phyloP scores from a whole-genome alignment of 202 grass and related monocot species.

The Saccharum hybrid region DNA sequence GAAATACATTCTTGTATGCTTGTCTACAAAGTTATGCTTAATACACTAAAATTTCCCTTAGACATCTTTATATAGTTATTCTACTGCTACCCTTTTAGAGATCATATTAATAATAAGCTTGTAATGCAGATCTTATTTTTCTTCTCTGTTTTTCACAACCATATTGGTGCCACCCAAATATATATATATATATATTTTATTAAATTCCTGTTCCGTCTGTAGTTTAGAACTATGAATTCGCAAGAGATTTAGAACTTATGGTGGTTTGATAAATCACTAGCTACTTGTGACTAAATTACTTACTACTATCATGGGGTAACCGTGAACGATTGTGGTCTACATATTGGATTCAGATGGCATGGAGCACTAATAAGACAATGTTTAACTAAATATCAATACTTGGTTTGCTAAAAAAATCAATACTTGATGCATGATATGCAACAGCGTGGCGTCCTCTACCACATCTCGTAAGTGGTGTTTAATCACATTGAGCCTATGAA shows the following conservation, averaged over 20 bases:
- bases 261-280: constrained; percentile 37
- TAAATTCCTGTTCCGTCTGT: constrained; percentile 32
- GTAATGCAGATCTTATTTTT: constrained; percentile 28
- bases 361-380: neutral
- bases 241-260: constrained; percentile 17
- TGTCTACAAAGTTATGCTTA: constrained; percentile 17
- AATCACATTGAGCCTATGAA: constrained; percentile 18
- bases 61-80: constrained; percentile 32
- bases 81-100: constrained; percentile 16
- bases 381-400: constrained; percentile 6
- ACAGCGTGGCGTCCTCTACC: constrained; percentile 8
- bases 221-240: constrained; percentile 19
- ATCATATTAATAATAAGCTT: constrained; percentile 13
- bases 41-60: neutral
- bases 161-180: neutral
- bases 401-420: neutral
- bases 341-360: constrained; percentile 29
- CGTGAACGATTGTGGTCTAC: neutral
- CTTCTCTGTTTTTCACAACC: constrained; percentile 23
- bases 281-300: constrained; percentile 27
- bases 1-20: constrained; percentile 31
- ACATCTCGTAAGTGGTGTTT: neutral
- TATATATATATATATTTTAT: neutral
- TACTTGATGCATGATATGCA: neutral
- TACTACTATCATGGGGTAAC: constrained; percentile 9